Evolutionary conservation across 1,284 basidiomycete species (phyloP), one percentile per base, ranked within the genome.

Genomic region (Laetiporus sulphureus): DNA sequence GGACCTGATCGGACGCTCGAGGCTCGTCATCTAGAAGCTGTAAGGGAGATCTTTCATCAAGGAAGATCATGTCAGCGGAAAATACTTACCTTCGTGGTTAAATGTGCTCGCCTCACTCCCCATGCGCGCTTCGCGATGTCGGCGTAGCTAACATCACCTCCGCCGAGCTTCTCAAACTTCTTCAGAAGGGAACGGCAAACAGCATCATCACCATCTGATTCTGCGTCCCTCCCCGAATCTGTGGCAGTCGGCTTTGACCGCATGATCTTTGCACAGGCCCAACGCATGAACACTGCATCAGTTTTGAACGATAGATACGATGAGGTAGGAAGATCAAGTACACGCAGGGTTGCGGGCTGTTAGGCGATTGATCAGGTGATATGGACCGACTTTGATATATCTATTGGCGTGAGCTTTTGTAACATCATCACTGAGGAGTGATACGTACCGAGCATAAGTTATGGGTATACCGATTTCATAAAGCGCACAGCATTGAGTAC

Each of bases 61-160:
- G 5, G 22, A 11, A 55, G 67, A 45, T 6, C 8, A 12, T 16
- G 6, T 21, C 11, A 3, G 7, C 3, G 13, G 27, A 21, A 10
- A 10, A 35, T 24, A n/a, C n/a, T n/a, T n/a, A 91, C 88, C 75
- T 87, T 88, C 0, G 93, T 97, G 1, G 95, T 96, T 29, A 99
- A 67, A 30, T 82, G 77, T 0, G 77, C 75, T 36, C 92, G 67
- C 0, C 96, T 95, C 3, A 85, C 82, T 58, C 92, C 88, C 93
- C 93, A 98, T 18, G 95, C 94, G 31, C 83, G 82, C 62, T 82
- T 81, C 1, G 96, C 94, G 52, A 99, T 94, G 49, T 97, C 95
- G 8, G 94, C 92, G 60, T 92, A 97, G 58, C 89, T 92, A 18
- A 96, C 88, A 50, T 79, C 68, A 31, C 73, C 69, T 50, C 83